Evolutionary conservation across 75 land plant species (phyloP).

Genomic region (Sequoia sempervirens): DNA sequence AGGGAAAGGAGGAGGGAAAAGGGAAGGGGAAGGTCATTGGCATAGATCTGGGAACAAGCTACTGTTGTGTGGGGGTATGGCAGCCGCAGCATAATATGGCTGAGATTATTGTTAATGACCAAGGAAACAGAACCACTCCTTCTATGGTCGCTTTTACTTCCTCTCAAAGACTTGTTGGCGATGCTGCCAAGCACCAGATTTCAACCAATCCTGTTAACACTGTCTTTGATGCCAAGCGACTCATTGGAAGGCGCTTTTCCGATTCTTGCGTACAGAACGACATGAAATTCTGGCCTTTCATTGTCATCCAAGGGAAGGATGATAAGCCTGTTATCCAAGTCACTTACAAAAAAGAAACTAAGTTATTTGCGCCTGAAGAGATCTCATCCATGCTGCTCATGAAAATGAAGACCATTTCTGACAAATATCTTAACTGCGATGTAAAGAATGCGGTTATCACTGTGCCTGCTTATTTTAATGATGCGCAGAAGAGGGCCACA

Average conservation of each 20-base stretch:
- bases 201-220: background rate
- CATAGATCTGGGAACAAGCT: background rate
- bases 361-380: conserved; percentile 16
- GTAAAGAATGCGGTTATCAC: conserved; percentile 26
- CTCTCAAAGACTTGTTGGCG: background rate
- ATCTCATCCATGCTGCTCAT: conserved; percentile 23
- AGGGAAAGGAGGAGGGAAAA: too few relatives aligned
- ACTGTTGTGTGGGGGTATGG: background rate
- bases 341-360: conserved; percentile 8
- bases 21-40: background rate
- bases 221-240: conserved; percentile 3
- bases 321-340: conserved; percentile 23
- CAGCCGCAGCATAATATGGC: background rate
- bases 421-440: conserved; percentile 6
- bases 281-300: conserved; percentile 21
- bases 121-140: background rate
- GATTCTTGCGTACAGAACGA: conserved; percentile 16
- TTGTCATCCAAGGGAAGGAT: background rate
- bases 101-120: background rate
- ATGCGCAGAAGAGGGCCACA: conserved; percentile 12
- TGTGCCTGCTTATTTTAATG: conserved; percentile 21
- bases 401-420: conserved; percentile 20
- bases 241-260: conserved; percentile 18
- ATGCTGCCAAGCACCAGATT: conserved; percentile 4
- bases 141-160: background rate